A percentile compares a stretch with the other conserved stretches of the same genome.
Evolutionary conservation across 306 rosid genomes (phyloP).

Genomic region (Ammopiptanthus mongolicus): DNA sequence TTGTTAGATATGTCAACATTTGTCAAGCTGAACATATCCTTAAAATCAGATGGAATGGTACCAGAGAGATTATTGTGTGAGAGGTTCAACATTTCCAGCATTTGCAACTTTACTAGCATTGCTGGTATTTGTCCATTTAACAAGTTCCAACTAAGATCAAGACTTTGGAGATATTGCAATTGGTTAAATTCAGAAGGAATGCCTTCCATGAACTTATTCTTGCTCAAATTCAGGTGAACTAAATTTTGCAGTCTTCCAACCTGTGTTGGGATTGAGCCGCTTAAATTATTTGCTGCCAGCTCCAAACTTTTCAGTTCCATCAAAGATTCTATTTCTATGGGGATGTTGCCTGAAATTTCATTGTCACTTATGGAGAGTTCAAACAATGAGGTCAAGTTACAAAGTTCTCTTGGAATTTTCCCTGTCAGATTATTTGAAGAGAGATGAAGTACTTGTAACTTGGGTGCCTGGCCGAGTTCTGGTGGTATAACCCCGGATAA

Average conservation of each 20-base stretch:
- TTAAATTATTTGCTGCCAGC: conserved; percentile 14
- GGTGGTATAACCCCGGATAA: conserved; percentile 25
- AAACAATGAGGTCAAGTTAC: conserved; percentile 11
- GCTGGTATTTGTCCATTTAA: conserved; percentile 27
- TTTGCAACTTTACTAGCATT: conserved; percentile 19
- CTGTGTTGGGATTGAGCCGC: conserved; percentile 18
- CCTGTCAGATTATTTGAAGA: conserved; percentile 33
- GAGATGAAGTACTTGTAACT: conserved; percentile 15
- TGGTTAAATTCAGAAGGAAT: conserved; percentile 15
- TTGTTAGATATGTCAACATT: conserved; percentile 31
- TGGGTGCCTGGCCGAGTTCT: conserved; percentile 16
- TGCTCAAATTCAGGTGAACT: conserved; percentile 13
- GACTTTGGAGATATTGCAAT: conserved; percentile 19
- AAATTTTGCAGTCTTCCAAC: neutral
- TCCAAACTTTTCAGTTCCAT: neutral
- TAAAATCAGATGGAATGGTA: conserved; percentile 26
- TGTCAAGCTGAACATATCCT: conserved; percentile 34
- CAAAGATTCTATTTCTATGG: conserved; percentile 18
- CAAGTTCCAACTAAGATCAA: conserved; percentile 40
- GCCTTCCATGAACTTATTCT: neutral
- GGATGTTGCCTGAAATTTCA: conserved; percentile 18
- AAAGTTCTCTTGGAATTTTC: conserved; percentile 38
- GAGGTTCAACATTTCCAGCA: conserved; percentile 34
- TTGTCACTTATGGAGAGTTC: conserved; percentile 1
- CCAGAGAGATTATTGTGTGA: conserved; percentile 42